Evolutionary conservation across 345 rosid species (phyloP).

Genomic region (Garcia nutans): DNA sequence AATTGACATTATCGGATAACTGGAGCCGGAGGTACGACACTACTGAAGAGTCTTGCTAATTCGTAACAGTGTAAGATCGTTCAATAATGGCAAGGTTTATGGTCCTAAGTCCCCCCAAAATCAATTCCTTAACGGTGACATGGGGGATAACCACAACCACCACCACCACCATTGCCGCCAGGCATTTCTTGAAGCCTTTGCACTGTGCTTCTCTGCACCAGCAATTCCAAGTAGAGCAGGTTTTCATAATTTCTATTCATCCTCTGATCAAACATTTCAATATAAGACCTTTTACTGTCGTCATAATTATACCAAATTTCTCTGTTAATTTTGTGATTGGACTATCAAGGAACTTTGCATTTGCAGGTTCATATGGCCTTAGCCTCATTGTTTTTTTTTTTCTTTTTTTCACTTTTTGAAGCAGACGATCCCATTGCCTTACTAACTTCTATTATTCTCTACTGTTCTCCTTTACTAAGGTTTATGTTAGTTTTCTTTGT

Average conservation of each 20-base stretch:
- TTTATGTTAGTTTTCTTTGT: not conserved
- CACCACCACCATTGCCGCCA: too few relatives aligned
- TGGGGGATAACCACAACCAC: not conserved
- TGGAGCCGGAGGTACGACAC: not conserved
- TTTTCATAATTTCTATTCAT: not conserved
- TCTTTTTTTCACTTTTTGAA: not conserved
- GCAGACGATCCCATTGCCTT: not conserved
- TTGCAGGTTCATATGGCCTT: not conserved
- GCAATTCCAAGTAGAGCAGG: slow-evolving; percentile 36
- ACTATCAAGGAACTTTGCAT: not conserved
- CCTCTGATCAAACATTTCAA: not conserved
- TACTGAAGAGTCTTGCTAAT: too few relatives aligned
- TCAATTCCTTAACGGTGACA: not conserved
- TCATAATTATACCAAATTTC: not conserved
- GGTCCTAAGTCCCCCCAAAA: slow-evolving; percentile 4
- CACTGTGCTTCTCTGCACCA: slow-evolving; percentile 44
- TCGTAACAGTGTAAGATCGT: too few relatives aligned
- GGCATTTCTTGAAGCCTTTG: slow-evolving; percentile 29
- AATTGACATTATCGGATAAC: not conserved
- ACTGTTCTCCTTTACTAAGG: not conserved
- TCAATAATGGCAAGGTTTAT: slow-evolving; percentile 20
- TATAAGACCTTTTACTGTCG: not conserved
- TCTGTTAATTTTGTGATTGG: not conserved
- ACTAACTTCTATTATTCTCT: not conserved
- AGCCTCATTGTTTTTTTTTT: not conserved